phyloP scores from a whole-genome alignment of 805 yeast genomes.

The Schwanniomyces sp. region DNA sequence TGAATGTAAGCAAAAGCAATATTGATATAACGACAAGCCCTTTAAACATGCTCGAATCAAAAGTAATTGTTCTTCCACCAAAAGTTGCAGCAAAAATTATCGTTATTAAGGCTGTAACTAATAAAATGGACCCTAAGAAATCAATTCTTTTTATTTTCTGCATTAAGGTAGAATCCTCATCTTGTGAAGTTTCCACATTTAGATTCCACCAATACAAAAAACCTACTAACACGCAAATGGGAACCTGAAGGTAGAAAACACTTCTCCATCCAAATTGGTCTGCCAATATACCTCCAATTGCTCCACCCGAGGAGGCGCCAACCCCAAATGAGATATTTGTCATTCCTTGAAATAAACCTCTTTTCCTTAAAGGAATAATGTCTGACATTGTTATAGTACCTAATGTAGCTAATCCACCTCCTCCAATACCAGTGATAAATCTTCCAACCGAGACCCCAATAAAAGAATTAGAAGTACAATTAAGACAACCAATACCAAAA shows the following conservation, averaged over 20 bases:
- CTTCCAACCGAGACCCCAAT: conserved; percentile 47
- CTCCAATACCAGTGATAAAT: conserved; percentile 81
- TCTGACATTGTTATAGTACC: conserved; percentile 79
- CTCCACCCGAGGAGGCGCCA: conserved; percentile 55
- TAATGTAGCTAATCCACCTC: conserved; percentile 77
- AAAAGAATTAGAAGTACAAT: conserved; percentile 57
- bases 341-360: conserved; percentile 82
- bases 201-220: conserved; percentile 34
- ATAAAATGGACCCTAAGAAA: conserved; percentile 57
- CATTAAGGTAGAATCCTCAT: conserved; percentile 46
- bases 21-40: conserved; percentile 31
- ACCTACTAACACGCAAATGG: conserved; percentile 43
- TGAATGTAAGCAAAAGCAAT: conserved; percentile 40
- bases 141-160: conserved; percentile 59
- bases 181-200: conserved; percentile 52
- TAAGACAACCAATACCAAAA: conserved; percentile 53
- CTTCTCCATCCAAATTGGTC: conserved; percentile 52
- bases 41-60: conserved; percentile 42
- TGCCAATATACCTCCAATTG: conserved; percentile 52
- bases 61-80: conserved; percentile 56
- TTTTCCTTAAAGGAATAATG: conserved; percentile 66
- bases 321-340: conserved; percentile 72
- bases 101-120: conserved; percentile 55
- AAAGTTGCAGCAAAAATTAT: conserved; percentile 64
- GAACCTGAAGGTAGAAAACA: conserved; percentile 39